Conservation (phyloP, 78 protist species). For the Guillardia theta region DNA sequence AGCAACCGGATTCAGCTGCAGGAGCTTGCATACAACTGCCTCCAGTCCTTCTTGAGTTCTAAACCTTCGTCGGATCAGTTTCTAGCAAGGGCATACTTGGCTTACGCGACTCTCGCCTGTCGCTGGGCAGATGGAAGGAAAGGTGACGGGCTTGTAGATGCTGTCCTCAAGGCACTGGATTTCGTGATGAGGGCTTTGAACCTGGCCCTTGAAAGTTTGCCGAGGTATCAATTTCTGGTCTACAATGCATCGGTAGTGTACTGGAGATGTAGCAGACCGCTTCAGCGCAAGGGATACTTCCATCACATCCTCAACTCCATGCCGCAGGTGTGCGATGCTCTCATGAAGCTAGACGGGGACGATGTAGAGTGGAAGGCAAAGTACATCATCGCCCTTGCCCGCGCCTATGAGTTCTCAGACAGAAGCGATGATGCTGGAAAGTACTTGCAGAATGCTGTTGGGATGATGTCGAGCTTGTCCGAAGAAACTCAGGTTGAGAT, state of each 20-base stretch:
- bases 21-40: not conserved
- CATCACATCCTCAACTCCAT: not conserved
- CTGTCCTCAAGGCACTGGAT: not conserved
- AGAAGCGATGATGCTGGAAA: not conserved
- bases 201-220: not conserved
- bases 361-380: not conserved
- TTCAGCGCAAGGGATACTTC: conserved; percentile 5
- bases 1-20: not conserved
- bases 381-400: not conserved
- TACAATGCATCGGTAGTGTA: conserved; percentile 31
- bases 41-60: not conserved
- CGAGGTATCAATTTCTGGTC: not conserved
- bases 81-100: not conserved
- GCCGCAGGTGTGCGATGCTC: not conserved
- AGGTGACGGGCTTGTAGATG: conserved; percentile 10
- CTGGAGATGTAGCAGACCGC: not conserved
- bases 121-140: not conserved
- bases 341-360: not conserved
- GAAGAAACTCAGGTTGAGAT: not conserved
- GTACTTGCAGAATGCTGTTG: not conserved
- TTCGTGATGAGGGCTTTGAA: not conserved
- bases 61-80: not conserved
- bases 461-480: not conserved
- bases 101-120: not conserved
- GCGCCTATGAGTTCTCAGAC: not conserved